Percentiles rank a stretch among this genome's conserved stretches.
phyloP scores from a whole-genome alignment of 2,329 filamentous ascomycete species.

The Aspergillus sp. region DNA sequence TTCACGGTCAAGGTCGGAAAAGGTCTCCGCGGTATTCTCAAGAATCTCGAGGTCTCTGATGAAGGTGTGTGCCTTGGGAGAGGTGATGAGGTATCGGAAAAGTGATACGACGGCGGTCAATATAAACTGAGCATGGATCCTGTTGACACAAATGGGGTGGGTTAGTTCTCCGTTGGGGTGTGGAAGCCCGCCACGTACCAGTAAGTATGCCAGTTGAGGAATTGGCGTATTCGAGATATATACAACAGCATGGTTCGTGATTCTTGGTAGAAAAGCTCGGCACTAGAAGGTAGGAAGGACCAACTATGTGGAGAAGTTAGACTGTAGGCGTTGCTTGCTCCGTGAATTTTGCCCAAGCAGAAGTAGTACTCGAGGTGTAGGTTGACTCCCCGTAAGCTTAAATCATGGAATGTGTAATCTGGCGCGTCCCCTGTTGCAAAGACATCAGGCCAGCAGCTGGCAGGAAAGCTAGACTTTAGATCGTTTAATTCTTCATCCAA shows the following conservation, averaged over 20 bases:
- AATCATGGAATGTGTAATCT: conserved; percentile 24
- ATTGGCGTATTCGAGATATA: conserved; percentile 18
- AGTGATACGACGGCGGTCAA: conserved; percentile 22
- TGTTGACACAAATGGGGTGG: conserved; percentile 1
- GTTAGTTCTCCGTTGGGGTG: neutral
- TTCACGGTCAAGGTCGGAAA: conserved; percentile 12
- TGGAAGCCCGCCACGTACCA: conserved; percentile 15
- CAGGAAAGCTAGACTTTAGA: conserved; percentile 20
- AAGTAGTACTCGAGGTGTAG: conserved; percentile 28
- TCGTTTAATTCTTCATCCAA: conserved; percentile 24
- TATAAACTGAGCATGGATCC: conserved; percentile 26
- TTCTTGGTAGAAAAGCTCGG: conserved; percentile 23
- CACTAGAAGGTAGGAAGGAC: conserved; percentile 22
- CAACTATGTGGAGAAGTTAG: conserved; percentile 4
- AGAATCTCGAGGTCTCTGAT: conserved; percentile 19
- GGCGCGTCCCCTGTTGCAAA: conserved; percentile 19
- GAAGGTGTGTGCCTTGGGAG: conserved; percentile 14
- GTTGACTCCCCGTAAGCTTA: conserved; percentile 25
- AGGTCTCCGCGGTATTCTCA: conserved; percentile 15
- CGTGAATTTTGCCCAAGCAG: conserved; percentile 26
- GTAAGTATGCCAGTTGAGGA: conserved; percentile 23
- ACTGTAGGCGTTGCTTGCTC: conserved; percentile 11
- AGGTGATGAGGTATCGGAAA: conserved; percentile 22
- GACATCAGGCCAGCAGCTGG: conserved; percentile 18
- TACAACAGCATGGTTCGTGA: conserved; percentile 25